phyloP scores from a whole-genome alignment of 768 basidiomycete species.

The Russula abietina region DNA sequence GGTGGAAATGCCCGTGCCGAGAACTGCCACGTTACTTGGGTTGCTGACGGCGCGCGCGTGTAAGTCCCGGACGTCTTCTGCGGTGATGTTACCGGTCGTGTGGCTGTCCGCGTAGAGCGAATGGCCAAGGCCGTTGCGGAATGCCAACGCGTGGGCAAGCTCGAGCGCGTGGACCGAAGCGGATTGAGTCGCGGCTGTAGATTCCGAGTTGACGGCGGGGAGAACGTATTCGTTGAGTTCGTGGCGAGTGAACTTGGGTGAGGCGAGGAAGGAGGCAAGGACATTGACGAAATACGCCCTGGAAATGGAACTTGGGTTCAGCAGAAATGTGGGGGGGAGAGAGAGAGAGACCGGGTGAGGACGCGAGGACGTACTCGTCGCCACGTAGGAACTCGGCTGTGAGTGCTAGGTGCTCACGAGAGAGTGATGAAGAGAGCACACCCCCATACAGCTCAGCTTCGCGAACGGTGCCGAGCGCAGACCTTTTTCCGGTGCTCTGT shows the following conservation, averaged over 20 bases:
- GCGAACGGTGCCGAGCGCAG: slow-evolving; percentile 83
- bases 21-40: slow-evolving; percentile 67
- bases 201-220: slow-evolving; percentile 66
- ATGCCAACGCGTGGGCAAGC: slow-evolving; percentile 82
- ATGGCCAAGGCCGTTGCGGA: slow-evolving; percentile 90
- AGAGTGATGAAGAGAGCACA: slow-evolving; percentile 75
- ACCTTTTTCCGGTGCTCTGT: slow-evolving; percentile 84
- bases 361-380: slow-evolving; percentile 75
- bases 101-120: slow-evolving; percentile 81
- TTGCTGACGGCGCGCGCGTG: slow-evolving; percentile 69
- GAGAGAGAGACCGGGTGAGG: background rate
- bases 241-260: slow-evolving; percentile 74
- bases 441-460: slow-evolving; percentile 94
- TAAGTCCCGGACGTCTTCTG: slow-evolving; percentile 66
- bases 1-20: slow-evolving; percentile 83
- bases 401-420: slow-evolving; percentile 85
- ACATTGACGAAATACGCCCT: slow-evolving; percentile 89
- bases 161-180: slow-evolving; percentile 74
- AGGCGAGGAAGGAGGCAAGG: slow-evolving; percentile 76
- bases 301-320: too few relatives aligned
- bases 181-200: slow-evolving; percentile 50
- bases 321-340: background rate
- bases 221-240: slow-evolving; percentile 72
- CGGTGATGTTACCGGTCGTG: slow-evolving; percentile 43
- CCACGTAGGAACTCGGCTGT: slow-evolving; percentile 93